These are phyloP conservation scores for Thraustotheca clavata DNA, from an alignment of 352 stramenopile species.

Conservation along the genomic window DNA sequence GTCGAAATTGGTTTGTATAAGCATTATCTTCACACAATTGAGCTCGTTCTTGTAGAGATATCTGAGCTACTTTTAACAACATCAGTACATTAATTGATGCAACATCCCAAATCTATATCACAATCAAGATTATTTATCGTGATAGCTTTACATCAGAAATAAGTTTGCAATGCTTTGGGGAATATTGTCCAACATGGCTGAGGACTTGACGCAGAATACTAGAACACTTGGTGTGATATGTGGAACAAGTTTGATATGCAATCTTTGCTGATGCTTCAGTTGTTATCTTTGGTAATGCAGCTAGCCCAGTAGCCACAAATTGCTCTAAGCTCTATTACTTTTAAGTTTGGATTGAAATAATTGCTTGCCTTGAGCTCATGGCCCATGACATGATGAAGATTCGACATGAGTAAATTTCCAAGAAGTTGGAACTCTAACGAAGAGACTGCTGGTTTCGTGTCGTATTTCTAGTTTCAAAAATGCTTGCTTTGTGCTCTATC, in stretches of 20 bases:
- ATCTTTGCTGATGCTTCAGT: not conserved
- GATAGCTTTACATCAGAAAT: not conserved
- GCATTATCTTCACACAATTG: conserved; percentile 12
- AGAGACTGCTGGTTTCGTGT: not conserved
- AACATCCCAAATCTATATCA: conserved; percentile 16
- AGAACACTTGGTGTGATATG: conserved; percentile 16
- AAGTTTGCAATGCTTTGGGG: conserved; percentile 20
- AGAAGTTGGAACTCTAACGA: not conserved
- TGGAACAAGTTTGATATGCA: conserved; percentile 12
- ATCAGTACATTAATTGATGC: conserved; percentile 21
- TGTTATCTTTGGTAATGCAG: conserved; percentile 4
- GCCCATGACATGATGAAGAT: conserved; percentile 19
- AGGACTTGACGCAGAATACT: conserved; percentile 14
- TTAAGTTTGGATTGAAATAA: not conserved
- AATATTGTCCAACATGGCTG: not conserved
- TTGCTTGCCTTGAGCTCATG: conserved; percentile 13
- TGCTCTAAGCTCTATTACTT: conserved; percentile 7
- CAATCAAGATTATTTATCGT: not conserved
- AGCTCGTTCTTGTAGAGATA: not conserved
- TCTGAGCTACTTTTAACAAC: conserved; percentile 19
- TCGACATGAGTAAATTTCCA: not conserved
- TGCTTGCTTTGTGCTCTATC: too few species aligned
- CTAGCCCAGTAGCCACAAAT: conserved; percentile 2
- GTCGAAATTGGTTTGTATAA: conserved; percentile 3
- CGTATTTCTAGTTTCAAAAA: too few species aligned